A percentile compares a stretch with the other conserved stretches of the same genome.
These are phyloP conservation scores for Escallonia rubra DNA, from an alignment of 129 eudicot genomes.

Conservation along the genomic window DNA sequence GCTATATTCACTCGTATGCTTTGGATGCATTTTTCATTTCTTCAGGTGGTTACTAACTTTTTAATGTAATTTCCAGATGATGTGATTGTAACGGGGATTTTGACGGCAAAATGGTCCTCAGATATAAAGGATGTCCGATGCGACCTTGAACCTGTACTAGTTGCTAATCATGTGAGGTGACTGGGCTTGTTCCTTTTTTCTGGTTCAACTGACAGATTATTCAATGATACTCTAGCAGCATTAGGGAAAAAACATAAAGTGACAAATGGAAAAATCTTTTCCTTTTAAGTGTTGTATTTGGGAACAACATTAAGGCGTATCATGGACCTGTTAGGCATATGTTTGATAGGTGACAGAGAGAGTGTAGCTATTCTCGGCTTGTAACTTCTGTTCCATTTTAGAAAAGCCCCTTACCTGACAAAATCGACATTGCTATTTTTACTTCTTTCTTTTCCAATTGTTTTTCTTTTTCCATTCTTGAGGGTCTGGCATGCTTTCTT, in stretches of 20 bases:
- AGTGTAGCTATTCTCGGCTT: too few relatives aligned
- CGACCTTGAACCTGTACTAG: conserved; percentile 94
- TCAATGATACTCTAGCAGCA: neutral
- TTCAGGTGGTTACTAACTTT: conserved; percentile 8
- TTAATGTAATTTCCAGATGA: conserved; percentile 56
- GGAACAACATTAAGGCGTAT: neutral
- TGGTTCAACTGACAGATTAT: conserved; percentile 8
- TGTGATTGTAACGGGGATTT: conserved; percentile 86
- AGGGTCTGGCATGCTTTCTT: too few relatives aligned
- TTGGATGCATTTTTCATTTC: neutral
- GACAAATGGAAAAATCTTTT: neutral
- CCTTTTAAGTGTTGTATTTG: neutral
- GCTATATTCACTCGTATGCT: neutral
- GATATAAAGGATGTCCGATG: conserved; percentile 89
- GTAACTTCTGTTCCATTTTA: too few relatives aligned
- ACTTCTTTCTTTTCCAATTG: too few relatives aligned
- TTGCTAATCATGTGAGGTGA: conserved; percentile 85
- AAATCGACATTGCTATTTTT: too few relatives aligned
- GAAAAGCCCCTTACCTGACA: too few relatives aligned
- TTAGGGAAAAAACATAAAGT: neutral
- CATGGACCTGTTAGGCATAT: neutral
- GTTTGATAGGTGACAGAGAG: too few relatives aligned
- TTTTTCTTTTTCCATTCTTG: too few relatives aligned
- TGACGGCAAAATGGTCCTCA: conserved; percentile 97
- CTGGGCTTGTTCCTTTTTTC: neutral